Evolutionary conservation across 2,329 filamentous ascomycete species (phyloP).

Genomic region (Cladosporium sphaerospermum): DNA sequence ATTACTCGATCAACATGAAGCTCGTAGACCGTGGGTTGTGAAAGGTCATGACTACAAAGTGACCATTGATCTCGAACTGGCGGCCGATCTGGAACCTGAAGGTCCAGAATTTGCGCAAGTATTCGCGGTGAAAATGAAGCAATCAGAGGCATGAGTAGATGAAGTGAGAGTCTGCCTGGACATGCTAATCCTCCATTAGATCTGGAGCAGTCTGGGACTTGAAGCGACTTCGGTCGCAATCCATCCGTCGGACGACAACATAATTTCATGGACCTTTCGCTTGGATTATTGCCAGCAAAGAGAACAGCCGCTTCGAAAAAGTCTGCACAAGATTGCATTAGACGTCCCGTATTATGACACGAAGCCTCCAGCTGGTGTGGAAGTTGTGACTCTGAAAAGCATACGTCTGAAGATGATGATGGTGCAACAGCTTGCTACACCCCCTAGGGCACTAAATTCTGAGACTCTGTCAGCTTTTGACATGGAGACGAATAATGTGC

Average conservation of each 20-base stretch:
- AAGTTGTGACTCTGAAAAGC: not conserved
- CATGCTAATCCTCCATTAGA: not conserved
- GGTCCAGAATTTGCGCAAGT: not conserved
- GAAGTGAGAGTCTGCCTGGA: not conserved
- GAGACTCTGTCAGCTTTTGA: too few species aligned
- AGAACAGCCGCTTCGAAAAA: not conserved
- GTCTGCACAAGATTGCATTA: not conserved
- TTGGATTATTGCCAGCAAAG: not conserved
- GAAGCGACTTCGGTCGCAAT: not conserved
- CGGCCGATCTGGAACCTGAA: not conserved
- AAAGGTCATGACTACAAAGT: slow-evolving; percentile 3
- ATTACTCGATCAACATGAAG: not conserved
- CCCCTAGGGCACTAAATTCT: not conserved
- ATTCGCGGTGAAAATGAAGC: not conserved
- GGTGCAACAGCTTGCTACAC: not conserved
- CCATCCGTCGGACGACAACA: not conserved
- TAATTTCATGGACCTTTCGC: not conserved
- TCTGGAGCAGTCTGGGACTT: not conserved
- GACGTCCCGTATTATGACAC: slow-evolving; percentile 2
- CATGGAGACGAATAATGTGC: not conserved
- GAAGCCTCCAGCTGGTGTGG: slow-evolving; percentile 4
- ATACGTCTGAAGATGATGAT: not conserved
- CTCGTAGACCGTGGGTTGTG: not conserved
- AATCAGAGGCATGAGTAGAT: not conserved
- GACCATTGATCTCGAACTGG: not conserved